Conservation (phyloP, 345 rosid genomes). For the Acer campestre region DNA sequence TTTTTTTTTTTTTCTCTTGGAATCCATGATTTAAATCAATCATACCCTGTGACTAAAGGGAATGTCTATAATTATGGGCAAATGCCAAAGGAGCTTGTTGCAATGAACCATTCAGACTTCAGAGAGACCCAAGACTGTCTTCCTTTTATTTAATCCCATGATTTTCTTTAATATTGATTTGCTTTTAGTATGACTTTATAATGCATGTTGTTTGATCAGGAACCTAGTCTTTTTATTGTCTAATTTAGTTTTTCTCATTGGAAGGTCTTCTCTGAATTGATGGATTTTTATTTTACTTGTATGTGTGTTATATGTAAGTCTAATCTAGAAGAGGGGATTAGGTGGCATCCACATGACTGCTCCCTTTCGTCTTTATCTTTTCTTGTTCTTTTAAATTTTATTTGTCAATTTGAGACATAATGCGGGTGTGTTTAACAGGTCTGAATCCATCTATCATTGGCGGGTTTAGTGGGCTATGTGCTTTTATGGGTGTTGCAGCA, state of each 20-base stretch:
- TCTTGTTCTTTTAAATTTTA: too few relatives aligned
- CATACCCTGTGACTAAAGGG: not conserved
- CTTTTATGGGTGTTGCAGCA: constrained; percentile 94
- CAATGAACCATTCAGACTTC: not conserved
- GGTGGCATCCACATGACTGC: not conserved
- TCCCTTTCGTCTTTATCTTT: not conserved
- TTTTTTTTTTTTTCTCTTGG: not conserved
- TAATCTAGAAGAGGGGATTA: not conserved
- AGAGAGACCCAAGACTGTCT: not conserved
- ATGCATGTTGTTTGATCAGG: not conserved
- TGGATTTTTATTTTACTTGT: not conserved
- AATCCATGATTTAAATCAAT: not conserved
- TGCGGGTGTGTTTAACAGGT: constrained; percentile 44
- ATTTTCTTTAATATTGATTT: not conserved
- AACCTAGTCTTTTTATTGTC: not conserved
- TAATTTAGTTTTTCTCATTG: not conserved
- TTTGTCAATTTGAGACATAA: not conserved
- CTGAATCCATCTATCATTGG: constrained; percentile 86
- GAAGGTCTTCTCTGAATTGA: not conserved
- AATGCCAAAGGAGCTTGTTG: not conserved
- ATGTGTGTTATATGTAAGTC: not conserved
- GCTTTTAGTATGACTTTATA: not conserved
- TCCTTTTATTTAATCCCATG: constrained; percentile 1
- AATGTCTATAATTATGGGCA: not conserved
- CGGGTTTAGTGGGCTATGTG: constrained; percentile 89